These are phyloP conservation scores for Pseudophaeomoniella oleicola DNA, from an alignment of 2,329 filamentous ascomycete genomes.

Conservation along the genomic window DNA sequence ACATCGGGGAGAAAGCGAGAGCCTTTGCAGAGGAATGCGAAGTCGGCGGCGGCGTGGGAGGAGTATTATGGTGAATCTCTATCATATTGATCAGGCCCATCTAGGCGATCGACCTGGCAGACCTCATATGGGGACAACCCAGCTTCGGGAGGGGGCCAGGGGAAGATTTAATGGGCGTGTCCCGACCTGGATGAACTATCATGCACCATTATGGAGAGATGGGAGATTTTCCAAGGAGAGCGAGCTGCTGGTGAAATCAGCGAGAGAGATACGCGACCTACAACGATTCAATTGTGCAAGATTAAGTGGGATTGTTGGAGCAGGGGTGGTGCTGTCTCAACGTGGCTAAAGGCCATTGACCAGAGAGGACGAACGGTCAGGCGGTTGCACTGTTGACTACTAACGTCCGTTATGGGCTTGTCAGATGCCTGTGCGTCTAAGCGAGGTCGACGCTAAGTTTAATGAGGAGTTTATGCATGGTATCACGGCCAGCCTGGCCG, in stretches of 20 bases:
- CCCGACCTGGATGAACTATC: neutral
- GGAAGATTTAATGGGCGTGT: neutral
- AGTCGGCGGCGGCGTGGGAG: neutral
- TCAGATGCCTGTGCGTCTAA: neutral
- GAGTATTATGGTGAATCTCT: neutral
- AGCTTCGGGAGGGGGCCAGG: neutral
- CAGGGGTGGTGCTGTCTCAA: neutral
- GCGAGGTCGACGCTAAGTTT: neutral
- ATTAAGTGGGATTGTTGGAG: neutral
- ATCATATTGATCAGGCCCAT: neutral
- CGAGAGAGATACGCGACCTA: neutral
- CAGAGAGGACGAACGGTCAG: neutral
- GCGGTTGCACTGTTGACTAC: neutral
- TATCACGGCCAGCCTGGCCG: neutral
- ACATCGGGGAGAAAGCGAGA: slow-evolving; percentile 1
- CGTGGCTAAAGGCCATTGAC: neutral
- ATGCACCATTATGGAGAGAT: neutral
- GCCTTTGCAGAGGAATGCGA: neutral
- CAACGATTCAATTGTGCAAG: neutral
- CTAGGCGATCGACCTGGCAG: neutral
- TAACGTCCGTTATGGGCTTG: neutral
- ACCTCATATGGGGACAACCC: neutral
- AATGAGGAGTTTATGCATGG: neutral
- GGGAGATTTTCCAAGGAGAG: neutral
- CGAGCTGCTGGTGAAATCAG: neutral